Evolutionary conservation across 106 monocot species (phyloP).

Genomic region (Platanthera zijinensis): DNA sequence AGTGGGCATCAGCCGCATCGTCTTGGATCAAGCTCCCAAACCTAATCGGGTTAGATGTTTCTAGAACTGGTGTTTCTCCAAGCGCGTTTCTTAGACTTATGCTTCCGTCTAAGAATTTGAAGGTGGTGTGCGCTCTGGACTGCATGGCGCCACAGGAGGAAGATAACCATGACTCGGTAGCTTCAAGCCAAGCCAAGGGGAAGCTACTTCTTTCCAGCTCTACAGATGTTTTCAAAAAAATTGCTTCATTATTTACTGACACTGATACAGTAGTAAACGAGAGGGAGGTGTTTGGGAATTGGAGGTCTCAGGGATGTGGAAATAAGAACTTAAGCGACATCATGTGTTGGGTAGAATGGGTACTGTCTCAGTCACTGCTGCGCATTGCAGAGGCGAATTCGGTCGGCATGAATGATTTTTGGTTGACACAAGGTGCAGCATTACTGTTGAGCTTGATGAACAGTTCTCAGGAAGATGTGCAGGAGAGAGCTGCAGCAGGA

Average conservation of each 20-base stretch:
- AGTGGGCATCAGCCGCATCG: conserved; percentile 20
- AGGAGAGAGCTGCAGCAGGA: conserved; percentile 81
- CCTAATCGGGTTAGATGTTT: conserved; percentile 68
- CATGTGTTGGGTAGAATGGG: conserved; percentile 86
- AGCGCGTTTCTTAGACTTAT: conserved; percentile 41
- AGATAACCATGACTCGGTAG: conserved; percentile 19
- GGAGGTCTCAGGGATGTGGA: conserved; percentile 27
- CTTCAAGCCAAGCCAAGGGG: conserved; percentile 37
- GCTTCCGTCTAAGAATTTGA: conserved; percentile 53
- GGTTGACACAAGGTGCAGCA: conserved; percentile 70
- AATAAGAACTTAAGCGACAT: conserved; percentile 46
- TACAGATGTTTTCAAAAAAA: conserved; percentile 55
- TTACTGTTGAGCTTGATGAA: conserved; percentile 57
- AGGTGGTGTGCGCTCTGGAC: conserved; percentile 58
- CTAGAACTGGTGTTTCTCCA: conserved; percentile 66
- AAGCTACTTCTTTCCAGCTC: conserved; percentile 52
- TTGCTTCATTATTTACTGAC: conserved; percentile 36
- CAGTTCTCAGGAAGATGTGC: conserved; percentile 83
- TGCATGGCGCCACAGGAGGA: conserved; percentile 55
- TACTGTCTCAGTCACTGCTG: conserved; percentile 62
- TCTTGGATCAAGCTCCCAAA: conserved; percentile 24
- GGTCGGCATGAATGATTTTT: conserved; percentile 57
- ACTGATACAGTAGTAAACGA: conserved; percentile 12
- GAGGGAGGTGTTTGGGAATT: conserved; percentile 28
- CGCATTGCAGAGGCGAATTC: conserved; percentile 71